Percentiles rank a stretch among this genome's conserved stretches.
Evolutionary conservation across 73 alveolate genomes (phyloP).

Genomic region (Paramecium octaurelia): DNA sequence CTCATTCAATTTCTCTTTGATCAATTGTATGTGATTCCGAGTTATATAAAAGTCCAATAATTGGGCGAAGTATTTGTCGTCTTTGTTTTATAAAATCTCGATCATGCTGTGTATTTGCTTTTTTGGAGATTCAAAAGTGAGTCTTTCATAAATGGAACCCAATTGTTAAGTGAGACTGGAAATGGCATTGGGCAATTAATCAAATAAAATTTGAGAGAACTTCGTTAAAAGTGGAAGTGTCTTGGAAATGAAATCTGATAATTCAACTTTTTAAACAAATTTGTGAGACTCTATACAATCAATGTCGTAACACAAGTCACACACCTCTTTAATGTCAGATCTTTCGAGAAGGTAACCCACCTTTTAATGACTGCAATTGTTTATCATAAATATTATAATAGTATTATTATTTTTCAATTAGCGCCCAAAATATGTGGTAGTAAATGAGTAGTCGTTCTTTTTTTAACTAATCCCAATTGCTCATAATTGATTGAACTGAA

Average conservation of each 20-base stretch:
- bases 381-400: neutral
- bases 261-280: neutral
- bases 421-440: neutral
- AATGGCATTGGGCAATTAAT: neutral
- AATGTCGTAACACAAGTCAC: neutral
- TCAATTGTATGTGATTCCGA: neutral
- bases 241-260: neutral
- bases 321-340: neutral
- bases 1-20: neutral
- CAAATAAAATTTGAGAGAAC: neutral
- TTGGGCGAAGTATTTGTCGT: neutral
- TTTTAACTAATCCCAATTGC: slow-evolving; percentile 28
- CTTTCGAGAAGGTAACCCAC: neutral
- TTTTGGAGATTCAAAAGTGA: neutral
- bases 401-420: neutral
- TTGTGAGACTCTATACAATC: neutral
- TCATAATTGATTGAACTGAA: neutral
- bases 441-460: neutral
- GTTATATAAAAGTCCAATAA: neutral
- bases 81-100: neutral
- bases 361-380: neutral
- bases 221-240: neutral
- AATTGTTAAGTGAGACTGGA: neutral
- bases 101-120: neutral
- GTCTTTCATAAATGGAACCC: neutral